Base-by-base conservation (phyloP, 2,329 filamentous ascomycete genomes). In the Fusarium ambrosium region DNA sequence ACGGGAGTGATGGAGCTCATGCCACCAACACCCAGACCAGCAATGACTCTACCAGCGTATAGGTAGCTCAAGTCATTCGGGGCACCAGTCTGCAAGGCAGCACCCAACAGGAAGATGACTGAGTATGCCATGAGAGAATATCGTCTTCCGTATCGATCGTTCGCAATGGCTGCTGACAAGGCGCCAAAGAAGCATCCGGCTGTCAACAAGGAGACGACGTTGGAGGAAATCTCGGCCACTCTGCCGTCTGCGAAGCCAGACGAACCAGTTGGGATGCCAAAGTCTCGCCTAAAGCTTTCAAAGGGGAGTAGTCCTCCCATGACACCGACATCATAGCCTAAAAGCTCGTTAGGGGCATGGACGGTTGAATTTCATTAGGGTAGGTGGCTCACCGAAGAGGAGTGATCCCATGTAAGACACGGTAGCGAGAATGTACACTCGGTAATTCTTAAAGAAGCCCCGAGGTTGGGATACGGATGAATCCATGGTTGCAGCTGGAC, bases 1-100 rank as follows among this genome's bases (percentile, higher is more conserved):
- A 79, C 69, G 0, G 77, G 77, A 1, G 74, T 76, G 56, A 79
- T 75, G 51, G 69, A 74, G 39, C 71, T 75, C 71, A 73, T 77
- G 18, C 75, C 77, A 6, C 77, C 77, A n/a, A 79, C 70, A 7
- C 77, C 77, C 6, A 79, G 68, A 10, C 77, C 55, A 4, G 55
- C 55, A 24, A 58, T 58, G 34, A 58, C 55, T 27, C 55, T 39
- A 9, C 55, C 55, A n/a, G 20, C 55, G 16, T 58, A 58, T 9
- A 58, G 14, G 20, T 58, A 58, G 34, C 34, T 36, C 55, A 58
- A 13, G 55, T 58, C 55, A 3, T 39, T 58, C 7, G 55, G 34
- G 1, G 20, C 32, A 24, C 55, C 77, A 4, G 56, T 60, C 36
- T 60, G 56, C 24, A 60, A 29, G 16, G 56, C 36, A 41, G 56